A percentile compares a stretch with the other conserved stretches of the same genome.
These are phyloP conservation scores for Lavandula angustifolia DNA, from an alignment of 257 asterid genomes.

Conservation along the genomic window DNA sequence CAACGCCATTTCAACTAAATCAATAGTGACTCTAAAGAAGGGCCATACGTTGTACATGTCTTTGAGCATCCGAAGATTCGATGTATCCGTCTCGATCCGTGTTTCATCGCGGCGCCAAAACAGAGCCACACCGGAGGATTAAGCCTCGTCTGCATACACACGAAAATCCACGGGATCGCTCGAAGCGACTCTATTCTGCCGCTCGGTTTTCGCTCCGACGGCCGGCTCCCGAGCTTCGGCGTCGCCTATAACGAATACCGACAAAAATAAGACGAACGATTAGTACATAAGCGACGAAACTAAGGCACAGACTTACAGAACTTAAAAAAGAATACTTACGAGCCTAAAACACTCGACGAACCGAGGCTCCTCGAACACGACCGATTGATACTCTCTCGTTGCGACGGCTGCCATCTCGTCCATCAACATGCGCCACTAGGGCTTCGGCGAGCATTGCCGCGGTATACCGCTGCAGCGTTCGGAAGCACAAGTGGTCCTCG, in stretches of 20 bases:
- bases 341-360: conserved; percentile 87
- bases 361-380: conserved; percentile 80
- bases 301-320: too few relatives aligned
- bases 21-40: conserved; percentile 81
- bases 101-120: conserved; percentile 67
- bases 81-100: conserved; percentile 52
- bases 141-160: conserved; percentile 90
- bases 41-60: conserved; percentile 91
- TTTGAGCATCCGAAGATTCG: conserved; percentile 65
- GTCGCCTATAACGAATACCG: conserved; percentile 56
- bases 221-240: conserved; percentile 90
- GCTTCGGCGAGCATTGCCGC: conserved; percentile 88
- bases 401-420: conserved; percentile 79
- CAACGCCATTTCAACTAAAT: conserved; percentile 81
- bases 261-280: neutral
- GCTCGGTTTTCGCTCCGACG: conserved; percentile 78
- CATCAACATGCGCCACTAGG: conserved; percentile 83
- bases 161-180: conserved; percentile 93
- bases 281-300: too few relatives aligned
- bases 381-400: conserved; percentile 69
- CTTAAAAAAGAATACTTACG: conserved; percentile 42
- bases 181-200: conserved; percentile 91
- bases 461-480: conserved; percentile 81
- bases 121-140: conserved; percentile 96
- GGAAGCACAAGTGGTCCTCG: conserved; percentile 80